These are phyloP conservation scores for Diaporthe ilicicola DNA, from an alignment of 2,329 filamentous ascomycete species.

Conservation along the genomic window DNA sequence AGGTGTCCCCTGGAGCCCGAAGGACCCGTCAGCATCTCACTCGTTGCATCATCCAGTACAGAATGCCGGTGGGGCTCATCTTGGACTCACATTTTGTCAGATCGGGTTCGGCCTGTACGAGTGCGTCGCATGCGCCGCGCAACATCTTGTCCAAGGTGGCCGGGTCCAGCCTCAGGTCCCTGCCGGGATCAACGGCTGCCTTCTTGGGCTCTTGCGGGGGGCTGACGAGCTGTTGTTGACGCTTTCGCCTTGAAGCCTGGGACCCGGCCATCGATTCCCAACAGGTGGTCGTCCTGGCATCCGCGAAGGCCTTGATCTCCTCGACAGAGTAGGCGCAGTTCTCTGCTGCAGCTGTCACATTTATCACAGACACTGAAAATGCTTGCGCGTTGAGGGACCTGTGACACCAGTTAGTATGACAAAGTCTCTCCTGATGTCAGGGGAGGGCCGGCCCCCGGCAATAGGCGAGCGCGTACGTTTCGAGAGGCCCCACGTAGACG, in stretches of 20 bases:
- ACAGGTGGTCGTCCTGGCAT: conserved; percentile 66
- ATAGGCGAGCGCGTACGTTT: conserved; percentile 53
- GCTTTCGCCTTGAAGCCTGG: conserved; percentile 50
- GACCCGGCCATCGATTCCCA: conserved; percentile 62
- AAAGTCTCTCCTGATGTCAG: no score
- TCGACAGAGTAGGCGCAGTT: conserved; percentile 55
- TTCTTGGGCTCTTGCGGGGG: conserved; percentile 46
- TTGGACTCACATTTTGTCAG: conserved; percentile 59
- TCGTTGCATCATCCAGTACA: conserved; percentile 55
- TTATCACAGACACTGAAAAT: conserved; percentile 74
- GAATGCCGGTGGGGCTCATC: conserved; percentile 54
- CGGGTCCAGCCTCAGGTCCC: conserved; percentile 61
- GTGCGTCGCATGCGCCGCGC: conserved; percentile 58
- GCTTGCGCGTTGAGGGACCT: conserved; percentile 73
- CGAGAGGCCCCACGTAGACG: conserved; percentile 69
- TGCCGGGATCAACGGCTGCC: conserved; percentile 45
- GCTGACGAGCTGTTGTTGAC: conserved; percentile 55
- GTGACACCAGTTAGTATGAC: neutral
- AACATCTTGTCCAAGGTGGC: conserved; percentile 62
- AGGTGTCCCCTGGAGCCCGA: conserved; percentile 25
- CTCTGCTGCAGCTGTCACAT: conserved; percentile 57
- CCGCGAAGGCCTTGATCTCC: conserved; percentile 71
- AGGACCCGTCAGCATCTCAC: neutral
- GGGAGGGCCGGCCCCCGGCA: neutral
- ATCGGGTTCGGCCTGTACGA: conserved; percentile 67